Percentiles rank a stretch among this genome's conserved stretches.
These are phyloP conservation scores for Alternaria tenuissima DNA, from an alignment of 2,329 filamentous ascomycete species.

Conservation along the genomic window DNA sequence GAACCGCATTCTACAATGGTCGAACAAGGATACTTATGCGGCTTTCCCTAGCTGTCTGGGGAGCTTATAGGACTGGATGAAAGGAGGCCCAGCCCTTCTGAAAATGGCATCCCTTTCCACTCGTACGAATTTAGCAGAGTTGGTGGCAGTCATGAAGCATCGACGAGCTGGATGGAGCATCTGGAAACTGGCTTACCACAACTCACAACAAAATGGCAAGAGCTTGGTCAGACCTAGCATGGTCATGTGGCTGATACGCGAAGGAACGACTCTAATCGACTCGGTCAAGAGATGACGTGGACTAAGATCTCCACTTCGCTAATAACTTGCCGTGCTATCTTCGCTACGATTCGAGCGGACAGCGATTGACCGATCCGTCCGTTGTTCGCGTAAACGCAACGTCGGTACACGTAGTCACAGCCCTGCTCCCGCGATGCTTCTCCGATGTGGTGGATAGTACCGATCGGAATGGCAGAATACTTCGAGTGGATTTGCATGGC, in stretches of 20 bases:
- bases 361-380: neutral
- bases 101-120: neutral
- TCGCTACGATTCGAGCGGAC: neutral
- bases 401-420: neutral
- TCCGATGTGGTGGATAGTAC: neutral
- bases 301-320: neutral
- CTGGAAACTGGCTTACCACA: neutral
- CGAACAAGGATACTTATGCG: neutral
- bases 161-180: neutral
- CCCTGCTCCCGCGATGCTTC: neutral
- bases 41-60: neutral
- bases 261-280: neutral
- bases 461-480: neutral
- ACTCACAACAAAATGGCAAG: neutral
- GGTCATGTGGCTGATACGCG: neutral
- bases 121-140: neutral
- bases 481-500: neutral
- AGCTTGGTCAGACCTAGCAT: neutral
- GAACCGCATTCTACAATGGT: neutral
- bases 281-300: neutral
- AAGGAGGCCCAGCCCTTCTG: neutral
- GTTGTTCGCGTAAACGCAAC: neutral
- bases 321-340: neutral
- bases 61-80: constrained; percentile 8
- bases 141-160: neutral